These are phyloP conservation scores for Wakefieldia striispora DNA, from an alignment of 768 basidiomycete species.

Conservation along the genomic window DNA sequence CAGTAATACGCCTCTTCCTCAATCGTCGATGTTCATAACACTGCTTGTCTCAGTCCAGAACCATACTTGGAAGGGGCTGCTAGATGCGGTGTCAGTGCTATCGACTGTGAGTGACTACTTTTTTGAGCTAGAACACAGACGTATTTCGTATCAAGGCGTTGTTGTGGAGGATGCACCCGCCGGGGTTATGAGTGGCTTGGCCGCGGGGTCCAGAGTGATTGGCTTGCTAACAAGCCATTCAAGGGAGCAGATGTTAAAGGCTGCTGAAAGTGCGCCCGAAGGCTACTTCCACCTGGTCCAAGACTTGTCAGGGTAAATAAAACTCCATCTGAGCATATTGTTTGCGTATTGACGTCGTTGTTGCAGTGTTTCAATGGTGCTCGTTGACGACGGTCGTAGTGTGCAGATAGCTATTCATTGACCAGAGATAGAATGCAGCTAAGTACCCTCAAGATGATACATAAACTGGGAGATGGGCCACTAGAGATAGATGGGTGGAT, in stretches of 20 bases:
- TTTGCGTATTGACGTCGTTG: not conserved
- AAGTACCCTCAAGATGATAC: not conserved
- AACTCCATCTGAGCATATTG: conserved; percentile 7
- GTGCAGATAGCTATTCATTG: conserved; percentile 36
- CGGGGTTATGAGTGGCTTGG: conserved; percentile 75
- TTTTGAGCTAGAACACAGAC: not conserved
- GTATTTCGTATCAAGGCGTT: conserved; percentile 48
- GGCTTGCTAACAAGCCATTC: conserved; percentile 82
- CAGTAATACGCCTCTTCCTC: conserved; percentile 36
- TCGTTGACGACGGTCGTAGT: conserved; percentile 30
- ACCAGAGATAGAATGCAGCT: not conserved
- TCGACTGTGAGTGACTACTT: conserved; percentile 19
- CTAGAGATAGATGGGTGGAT: too few species aligned
- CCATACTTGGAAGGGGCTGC: conserved; percentile 88
- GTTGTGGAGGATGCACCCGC: conserved; percentile 93
- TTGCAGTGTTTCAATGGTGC: conserved; percentile 29
- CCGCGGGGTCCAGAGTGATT: conserved; percentile 82
- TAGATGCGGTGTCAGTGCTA: conserved; percentile 58
- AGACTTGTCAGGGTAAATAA: conserved; percentile 65
- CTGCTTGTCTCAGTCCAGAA: conserved; percentile 55
- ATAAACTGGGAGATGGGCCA: not conserved
- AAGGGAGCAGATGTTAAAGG: conserved; percentile 62
- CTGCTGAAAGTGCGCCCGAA: conserved; percentile 43
- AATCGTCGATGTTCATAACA: not conserved
- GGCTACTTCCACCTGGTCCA: conserved; percentile 54